phyloP scores from a whole-genome alignment of 164 flowering plant species.

The Macadamia tetraphylla region DNA sequence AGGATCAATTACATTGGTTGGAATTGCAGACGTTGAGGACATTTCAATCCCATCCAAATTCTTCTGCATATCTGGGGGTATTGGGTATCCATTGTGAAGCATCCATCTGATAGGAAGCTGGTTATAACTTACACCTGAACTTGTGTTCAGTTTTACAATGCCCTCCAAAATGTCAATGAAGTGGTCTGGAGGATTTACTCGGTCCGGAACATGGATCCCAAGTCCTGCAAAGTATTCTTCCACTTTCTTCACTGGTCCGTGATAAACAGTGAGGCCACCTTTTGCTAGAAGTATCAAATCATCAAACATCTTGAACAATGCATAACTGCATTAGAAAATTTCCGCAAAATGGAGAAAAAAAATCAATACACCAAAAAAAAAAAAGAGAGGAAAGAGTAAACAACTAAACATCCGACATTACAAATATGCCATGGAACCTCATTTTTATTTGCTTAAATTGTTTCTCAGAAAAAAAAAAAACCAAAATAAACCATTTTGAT shows the following conservation, averaged over 20 bases:
- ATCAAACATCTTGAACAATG: conserved; percentile 94
- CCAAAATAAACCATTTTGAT: no score
- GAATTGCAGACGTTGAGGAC: conserved; percentile 27
- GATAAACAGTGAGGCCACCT: conserved; percentile 91
- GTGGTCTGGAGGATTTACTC: conserved; percentile 93
- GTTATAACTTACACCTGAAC: conserved; percentile 36
- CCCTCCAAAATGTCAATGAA: conserved; percentile 96
- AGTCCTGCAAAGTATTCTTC: conserved; percentile 84
- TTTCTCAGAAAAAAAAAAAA: no score
- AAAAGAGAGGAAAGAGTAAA: no score
- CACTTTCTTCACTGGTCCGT: conserved; percentile 86
- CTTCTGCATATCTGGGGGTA: conserved; percentile 82
- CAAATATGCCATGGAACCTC: not conserved
- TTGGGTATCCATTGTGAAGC: conserved; percentile 86
- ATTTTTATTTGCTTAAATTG: no score
- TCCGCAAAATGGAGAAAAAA: no score
- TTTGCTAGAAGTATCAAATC: conserved; percentile 95
- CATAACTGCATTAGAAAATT: conserved; percentile 54
- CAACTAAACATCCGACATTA: not conserved
- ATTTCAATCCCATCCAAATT: conserved; percentile 35
- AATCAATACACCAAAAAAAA: no score
- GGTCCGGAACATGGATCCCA: conserved; percentile 86
- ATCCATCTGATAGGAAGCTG: conserved; percentile 96
- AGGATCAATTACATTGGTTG: conserved; percentile 28
- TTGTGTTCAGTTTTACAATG: conserved; percentile 52